Evolutionary conservation across 2,329 filamentous ascomycete genomes (phyloP), one percentile per base, ranked within the genome.

Genomic region (Penicillium sp.): DNA sequence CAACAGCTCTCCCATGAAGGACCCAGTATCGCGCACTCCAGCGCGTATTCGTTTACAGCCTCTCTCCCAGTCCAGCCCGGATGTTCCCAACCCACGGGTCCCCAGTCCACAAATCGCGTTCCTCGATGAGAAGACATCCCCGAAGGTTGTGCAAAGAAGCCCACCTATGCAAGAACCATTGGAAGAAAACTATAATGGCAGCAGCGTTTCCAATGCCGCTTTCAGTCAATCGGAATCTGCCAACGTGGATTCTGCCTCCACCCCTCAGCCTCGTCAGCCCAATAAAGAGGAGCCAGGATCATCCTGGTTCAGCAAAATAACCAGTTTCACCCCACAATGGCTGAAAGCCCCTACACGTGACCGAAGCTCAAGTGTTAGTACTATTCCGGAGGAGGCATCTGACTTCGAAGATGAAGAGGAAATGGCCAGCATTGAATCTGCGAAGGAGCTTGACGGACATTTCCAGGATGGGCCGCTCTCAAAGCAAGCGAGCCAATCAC

Each of bases 231-330:
- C 52, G 25, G 55, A 53, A 27, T 54, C 60, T 47, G 52, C 39
- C 23, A 57, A 64, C 39, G 60, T 57, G 48, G 47, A 62, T 43
- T 50, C 60, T 21, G 52, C 61, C 25, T 55, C 62, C 25, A 73
- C 70, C 35, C 70, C 71, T 21, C 56, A 61, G 27, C 61, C 49
- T 49, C 65, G 48, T 25, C 61, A 57, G 21, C 49, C 57, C 21
- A 60, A 53, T 41, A 58, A 41, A 35, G 59, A 64, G 36, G 61
- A 49, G n/a, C 68, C 63, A 53, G 66, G 67, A 51, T 70, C 73
- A 60, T 72, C 74, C 57, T 77, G 73, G 75, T 75, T 75, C 50
- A 66, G 70, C 53, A 71, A 59, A 58, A 69, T 74, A 23, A 69
- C 70, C 25, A 72, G 64, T 60, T 61, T 74, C 33, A 74, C 71